Evolutionary conservation across 1,284 basidiomycete species (phyloP), one percentile per base, ranked within the genome.

Genomic region (Rhodotorula sp.): DNA sequence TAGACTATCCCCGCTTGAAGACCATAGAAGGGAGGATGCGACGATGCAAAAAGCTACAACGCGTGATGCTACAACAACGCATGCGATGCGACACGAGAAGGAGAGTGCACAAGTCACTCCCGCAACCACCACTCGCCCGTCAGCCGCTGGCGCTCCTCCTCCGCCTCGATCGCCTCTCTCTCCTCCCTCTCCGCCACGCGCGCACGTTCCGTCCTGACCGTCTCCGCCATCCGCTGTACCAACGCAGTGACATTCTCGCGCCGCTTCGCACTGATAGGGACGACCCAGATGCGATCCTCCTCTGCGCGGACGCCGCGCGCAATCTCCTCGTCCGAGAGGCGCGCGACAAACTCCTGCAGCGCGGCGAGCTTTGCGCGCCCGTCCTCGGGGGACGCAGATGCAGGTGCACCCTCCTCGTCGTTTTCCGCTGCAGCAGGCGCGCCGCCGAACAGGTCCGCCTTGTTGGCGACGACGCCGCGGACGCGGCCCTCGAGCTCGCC

Each of bases 391-490:
- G 62, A 15, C 48, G 29, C 29, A 29, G 44, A 22, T 29, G 36
- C 32, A 3, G 27, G 46, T 2, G 9, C 37, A 22, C n/a, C 62
- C 1, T 32, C 54, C 25, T 46, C 41, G 9, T 22, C 34, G 9
- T 27, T 55, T 7, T 50, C 36, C 66, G 25, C n/a, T 29, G 39
- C 60, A 15, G 41, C 25, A 3, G 29, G 8, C 7, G 57, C 7
- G 10, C 58, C 32, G 12, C 63, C 72, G 29, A 94, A 85, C 56
- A 91, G 81, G 82, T 99, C 96, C 0, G 93, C 94, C 82, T 99
- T 98, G 85, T 98, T 99, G 29, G 94, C 91, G 34, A 98, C 85
- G 37, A 99, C 89, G 78, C 81, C 72, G n/a, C 74, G 67, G 8
- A 81, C 76, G 44, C 79, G 61, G 5, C 61, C 68, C 41, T 63